Percentiles rank a stretch among this genome's conserved stretches.
These are phyloP conservation scores for Mimosa bimucronata DNA, from an alignment of 306 rosid species.

Conservation along the genomic window DNA sequence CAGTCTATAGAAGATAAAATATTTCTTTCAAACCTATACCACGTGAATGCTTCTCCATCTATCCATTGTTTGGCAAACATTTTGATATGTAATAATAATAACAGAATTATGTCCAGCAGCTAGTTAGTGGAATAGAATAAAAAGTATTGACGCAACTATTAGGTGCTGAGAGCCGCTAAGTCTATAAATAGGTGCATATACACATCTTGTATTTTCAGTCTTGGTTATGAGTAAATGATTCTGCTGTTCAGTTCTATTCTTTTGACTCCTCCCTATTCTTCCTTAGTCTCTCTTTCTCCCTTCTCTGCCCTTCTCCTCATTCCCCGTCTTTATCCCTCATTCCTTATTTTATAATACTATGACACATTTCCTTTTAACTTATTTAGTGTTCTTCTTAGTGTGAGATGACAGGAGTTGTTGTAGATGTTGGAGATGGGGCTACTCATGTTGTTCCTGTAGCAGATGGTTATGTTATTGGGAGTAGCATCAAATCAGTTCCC, in stretches of 20 bases:
- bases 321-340: too few species aligned
- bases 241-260: too few species aligned
- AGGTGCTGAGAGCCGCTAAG: not conserved
- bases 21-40: not conserved
- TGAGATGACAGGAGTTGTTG: constrained; percentile 99
- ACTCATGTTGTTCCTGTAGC: constrained; percentile 98
- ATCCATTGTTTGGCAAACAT: not conserved
- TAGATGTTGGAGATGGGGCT: constrained; percentile 97
- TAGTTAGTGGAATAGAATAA: not conserved
- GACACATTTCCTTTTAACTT: constrained; percentile 44
- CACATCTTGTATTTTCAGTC: not conserved
- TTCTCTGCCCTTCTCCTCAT: not conserved
- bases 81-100: too few species aligned
- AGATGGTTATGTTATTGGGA: constrained; percentile 97
- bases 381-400: constrained; percentile 71
- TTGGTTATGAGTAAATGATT: not conserved
- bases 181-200: not conserved
- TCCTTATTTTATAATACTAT: too few species aligned
- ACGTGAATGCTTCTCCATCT: not conserved
- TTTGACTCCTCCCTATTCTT: not conserved
- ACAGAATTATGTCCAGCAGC: too few species aligned
- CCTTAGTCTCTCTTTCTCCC: not conserved
- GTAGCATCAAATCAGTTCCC: constrained; percentile 95
- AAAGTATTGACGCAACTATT: too few species aligned
- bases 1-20: not conserved